Evolutionary conservation across 2,329 filamentous ascomycete species (phyloP), one percentile per base, ranked within the genome.

Genomic region (Botryotinia globosa): DNA sequence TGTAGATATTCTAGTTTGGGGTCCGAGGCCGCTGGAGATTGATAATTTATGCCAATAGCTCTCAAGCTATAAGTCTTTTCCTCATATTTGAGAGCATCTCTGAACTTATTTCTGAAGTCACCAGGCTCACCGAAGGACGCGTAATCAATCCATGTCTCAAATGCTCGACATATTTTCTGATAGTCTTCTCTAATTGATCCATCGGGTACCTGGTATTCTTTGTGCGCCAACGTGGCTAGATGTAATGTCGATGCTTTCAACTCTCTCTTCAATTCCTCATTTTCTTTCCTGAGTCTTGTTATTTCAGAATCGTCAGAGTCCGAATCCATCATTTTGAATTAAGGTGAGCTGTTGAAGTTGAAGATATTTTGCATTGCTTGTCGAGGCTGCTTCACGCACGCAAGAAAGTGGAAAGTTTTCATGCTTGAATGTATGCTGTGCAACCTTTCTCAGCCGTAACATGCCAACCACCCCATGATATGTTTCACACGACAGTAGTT

Each of bases 141-240:
- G 51, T 67, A 54, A 12, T 67, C 45, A n/a, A 67, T 39, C 64
- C 64, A 54, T 9, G 29, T 67, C 44, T 67, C 64, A 18, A 67
- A 54, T 37, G 64, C 64, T 54, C 32, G 48, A 39, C 64, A 67
- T 22, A 67, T n/a, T n/a, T 54, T 67, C 29, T 54, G 32, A 32
- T 67, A 67, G 12, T 67, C 64, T 34, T 67, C 64, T 54, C 32
- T 67, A 25, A 67, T 67, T 1, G 64, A 54, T 39, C 64, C 64
- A 22, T 54, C 45, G 22, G 64, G 64, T n/a, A 67, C 32, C 37
- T 54, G 64, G 37, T 67, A 67, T 16, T 67, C 45, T 39, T 67
- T 54, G 37, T 67, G 64, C 20, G 64, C 64, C 37, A 54, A 10
- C 6, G 32, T 29, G 16, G 64, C 64, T n/a, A 67, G 29, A n/a